Evolutionary conservation across 2,329 filamentous ascomycete species (phyloP).

Genomic region (Ascochyta koolunga): DNA sequence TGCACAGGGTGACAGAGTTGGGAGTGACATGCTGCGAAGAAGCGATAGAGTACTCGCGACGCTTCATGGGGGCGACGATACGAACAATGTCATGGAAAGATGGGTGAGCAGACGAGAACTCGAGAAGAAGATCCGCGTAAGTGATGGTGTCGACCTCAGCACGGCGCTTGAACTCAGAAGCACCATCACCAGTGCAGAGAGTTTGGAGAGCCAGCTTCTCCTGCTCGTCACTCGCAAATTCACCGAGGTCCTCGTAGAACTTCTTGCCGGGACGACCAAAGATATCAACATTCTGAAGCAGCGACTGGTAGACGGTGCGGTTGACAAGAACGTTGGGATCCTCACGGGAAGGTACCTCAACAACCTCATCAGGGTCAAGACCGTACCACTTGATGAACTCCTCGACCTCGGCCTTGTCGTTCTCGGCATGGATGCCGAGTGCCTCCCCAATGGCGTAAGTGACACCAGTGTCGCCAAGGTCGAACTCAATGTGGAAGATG

Average conservation of each 20-base stretch:
- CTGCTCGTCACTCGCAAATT: slow-evolving; percentile 80
- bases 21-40: slow-evolving; percentile 95
- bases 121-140: slow-evolving; percentile 86
- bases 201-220: slow-evolving; percentile 82
- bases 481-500: slow-evolving; percentile 99
- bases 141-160: slow-evolving; percentile 90
- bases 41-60: slow-evolving; percentile 98
- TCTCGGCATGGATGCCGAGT: slow-evolving; percentile 94
- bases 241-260: slow-evolving; percentile 92
- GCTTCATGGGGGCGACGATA: slow-evolving; percentile 91
- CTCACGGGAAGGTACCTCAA: slow-evolving; percentile 90
- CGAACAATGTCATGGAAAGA: slow-evolving; percentile 85
- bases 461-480: slow-evolving; percentile 86
- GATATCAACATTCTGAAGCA: slow-evolving; percentile 93
- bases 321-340: slow-evolving; percentile 76
- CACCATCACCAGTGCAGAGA: slow-evolving; percentile 75
- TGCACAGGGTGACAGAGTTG: slow-evolving; percentile 88
- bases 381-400: slow-evolving; percentile 92
- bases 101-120: slow-evolving; percentile 89
- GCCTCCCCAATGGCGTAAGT: slow-evolving; percentile 98
- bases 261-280: slow-evolving; percentile 96
- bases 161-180: slow-evolving; percentile 88
- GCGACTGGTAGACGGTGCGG: slow-evolving; percentile 89
- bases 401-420: slow-evolving; percentile 77
- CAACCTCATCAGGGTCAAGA: slow-evolving; percentile 78